Evolutionary conservation across 1,284 basidiomycete species (phyloP), one percentile per base, ranked within the genome.

Genomic region (Sanghuangporus sanghuang): DNA sequence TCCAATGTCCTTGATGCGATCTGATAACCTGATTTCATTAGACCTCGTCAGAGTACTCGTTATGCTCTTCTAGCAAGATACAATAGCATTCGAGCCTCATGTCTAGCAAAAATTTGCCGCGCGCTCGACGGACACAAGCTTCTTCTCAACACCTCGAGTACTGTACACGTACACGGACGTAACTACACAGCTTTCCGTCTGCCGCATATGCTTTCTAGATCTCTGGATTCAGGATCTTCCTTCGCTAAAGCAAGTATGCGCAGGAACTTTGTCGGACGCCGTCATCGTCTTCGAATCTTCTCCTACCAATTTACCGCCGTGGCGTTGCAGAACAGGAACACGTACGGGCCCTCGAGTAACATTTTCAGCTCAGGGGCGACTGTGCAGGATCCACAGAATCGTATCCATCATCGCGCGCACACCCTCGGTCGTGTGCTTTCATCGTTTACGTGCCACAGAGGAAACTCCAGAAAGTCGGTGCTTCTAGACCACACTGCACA

Each of bases 71-170:
- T 32, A 38, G 53, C 53, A 36, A 32, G 53, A 35, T 16, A 54
- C 53, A 54, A 54, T 54, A 54, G 32, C 7, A n/a, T 36, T 11
- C 27, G 27, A 35, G 9, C 35, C 11, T 7, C 36, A 18, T 18
- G 21, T 18, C 36, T 54, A 23, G 53, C 53, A 54, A 18, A 18
- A 18, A 2, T n/a, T 54, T 54, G 16, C 53, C 32, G 32, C 7
- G 16, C n/a, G 27, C 36, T n/a, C 53, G 27, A 54, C 11, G 7
- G 27, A 52, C 23, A 18, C 50, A 27, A 52, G 23, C 16, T 23
- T 14, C 53, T 54, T 54, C 53, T 23, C 53, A 54, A 16, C 32
- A 54, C 53, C 53, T 54, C 53, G 53, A 54, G 53, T n/a, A n/a
- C 32, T 38, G 53, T 54, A 54, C 53, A 54, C 32, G 53, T 54